Evolutionary conservation across 371 early-diverging fungal species (phyloP).

Genomic region (Synchytrium microbalum): DNA sequence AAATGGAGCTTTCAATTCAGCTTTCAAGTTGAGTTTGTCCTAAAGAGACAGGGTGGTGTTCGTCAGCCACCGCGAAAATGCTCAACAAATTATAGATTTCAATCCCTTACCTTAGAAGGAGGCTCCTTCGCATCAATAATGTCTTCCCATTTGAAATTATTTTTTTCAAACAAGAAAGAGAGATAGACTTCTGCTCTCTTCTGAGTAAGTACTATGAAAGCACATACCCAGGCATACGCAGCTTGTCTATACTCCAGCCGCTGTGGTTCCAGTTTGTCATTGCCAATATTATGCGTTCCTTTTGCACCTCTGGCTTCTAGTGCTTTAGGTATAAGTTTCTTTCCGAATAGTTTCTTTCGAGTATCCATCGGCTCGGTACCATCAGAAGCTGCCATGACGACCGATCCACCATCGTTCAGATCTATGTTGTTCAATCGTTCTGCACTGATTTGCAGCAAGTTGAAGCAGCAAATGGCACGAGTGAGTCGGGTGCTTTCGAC

Average conservation of each 20-base stretch:
- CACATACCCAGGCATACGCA: slow-evolving; percentile 52
- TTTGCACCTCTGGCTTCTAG: neutral
- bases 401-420: neutral
- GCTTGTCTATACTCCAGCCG: slow-evolving; percentile 43
- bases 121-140: slow-evolving; percentile 19
- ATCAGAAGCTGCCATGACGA: neutral
- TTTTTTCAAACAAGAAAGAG: neutral
- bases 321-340: neutral
- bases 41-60: too few species aligned
- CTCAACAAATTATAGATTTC: too few species aligned
- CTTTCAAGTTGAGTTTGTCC: neutral
- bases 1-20: neutral
- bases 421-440: neutral
- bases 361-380: too few species aligned
- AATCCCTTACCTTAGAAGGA: too few species aligned
- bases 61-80: too few species aligned
- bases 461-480: neutral
- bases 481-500: neutral
- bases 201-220: slow-evolving; percentile 50
- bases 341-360: neutral
- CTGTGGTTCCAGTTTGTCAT: slow-evolving; percentile 2
- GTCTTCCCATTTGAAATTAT: slow-evolving; percentile 17
- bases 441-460: neutral
- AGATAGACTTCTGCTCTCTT: neutral
- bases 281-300: neutral